Evolutionary conservation across 495 filamentous ascomycete genomes (phyloP).

Genomic region (Penicillium ochrochloron): DNA sequence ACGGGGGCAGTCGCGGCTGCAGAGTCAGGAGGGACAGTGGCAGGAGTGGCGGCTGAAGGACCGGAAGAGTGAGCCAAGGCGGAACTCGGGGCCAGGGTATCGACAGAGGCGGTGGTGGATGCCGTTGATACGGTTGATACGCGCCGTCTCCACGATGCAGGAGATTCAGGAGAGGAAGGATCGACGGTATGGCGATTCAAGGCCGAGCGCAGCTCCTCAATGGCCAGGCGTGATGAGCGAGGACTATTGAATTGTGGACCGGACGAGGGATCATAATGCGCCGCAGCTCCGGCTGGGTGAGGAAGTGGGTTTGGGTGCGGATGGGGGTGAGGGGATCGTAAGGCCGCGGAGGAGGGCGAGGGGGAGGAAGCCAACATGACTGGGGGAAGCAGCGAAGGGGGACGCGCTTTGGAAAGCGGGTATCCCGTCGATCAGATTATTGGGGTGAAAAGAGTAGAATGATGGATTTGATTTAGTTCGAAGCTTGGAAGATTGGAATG

Average conservation of each 20-base stretch:
- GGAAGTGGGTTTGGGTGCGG: constrained; percentile 26
- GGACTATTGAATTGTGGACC: constrained; percentile 44
- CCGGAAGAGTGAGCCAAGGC: constrained; percentile 30
- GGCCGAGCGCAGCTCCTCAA: constrained; percentile 55
- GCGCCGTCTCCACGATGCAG: constrained; percentile 43
- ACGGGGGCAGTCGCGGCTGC: constrained; percentile 29
- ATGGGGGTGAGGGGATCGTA: constrained; percentile 39
- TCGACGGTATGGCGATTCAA: constrained; percentile 51
- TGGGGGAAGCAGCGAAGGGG: constrained; percentile 3
- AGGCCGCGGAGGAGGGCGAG: constrained; percentile 47
- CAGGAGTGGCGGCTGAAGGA: constrained; percentile 26
- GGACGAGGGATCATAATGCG: constrained; percentile 42
- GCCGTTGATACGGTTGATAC: constrained; percentile 44
- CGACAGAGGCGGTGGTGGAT: constrained; percentile 36
- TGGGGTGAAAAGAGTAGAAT: not conserved
- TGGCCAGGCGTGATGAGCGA: constrained; percentile 48
- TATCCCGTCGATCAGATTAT: constrained; percentile 9
- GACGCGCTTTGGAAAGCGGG: not conserved
- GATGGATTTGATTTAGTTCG: not conserved
- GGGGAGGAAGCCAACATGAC: constrained; percentile 56
- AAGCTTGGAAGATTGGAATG: constrained; percentile 26
- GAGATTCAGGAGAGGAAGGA: constrained; percentile 43
- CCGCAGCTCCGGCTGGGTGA: constrained; percentile 15
- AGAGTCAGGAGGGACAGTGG: constrained; percentile 24
- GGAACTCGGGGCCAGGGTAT: constrained; percentile 22